A percentile compares a stretch with the other conserved stretches of the same genome.
phyloP scores from a whole-genome alignment of 257 asterid species.

The Scutellaria baicalensis region DNA sequence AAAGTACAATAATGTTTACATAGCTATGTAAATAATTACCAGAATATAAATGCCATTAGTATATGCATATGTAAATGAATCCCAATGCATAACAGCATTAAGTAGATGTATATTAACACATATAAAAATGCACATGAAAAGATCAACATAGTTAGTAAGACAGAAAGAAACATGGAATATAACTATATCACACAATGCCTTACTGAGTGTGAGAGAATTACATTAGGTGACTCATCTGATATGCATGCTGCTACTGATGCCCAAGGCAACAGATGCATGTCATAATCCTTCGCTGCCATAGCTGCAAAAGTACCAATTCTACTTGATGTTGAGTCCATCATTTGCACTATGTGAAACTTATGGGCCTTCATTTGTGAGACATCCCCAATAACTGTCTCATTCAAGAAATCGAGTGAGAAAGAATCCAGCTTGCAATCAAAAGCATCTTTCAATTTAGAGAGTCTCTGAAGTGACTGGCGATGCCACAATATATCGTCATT shows the following conservation, averaged over 20 bases:
- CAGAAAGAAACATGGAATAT: neutral
- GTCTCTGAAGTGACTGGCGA: conserved; percentile 68
- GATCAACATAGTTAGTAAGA: neutral
- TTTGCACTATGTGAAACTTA: conserved; percentile 72
- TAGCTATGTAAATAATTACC: neutral
- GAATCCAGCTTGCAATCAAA: conserved; percentile 50
- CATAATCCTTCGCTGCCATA: conserved; percentile 76
- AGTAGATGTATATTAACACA: neutral
- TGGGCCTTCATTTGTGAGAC: conserved; percentile 42
- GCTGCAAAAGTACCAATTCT: conserved; percentile 88
- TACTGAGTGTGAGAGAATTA: conserved; percentile 28
- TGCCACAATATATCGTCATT: conserved; percentile 58
- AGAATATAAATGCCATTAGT: neutral
- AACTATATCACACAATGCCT: conserved; percentile 11
- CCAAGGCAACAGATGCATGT: conserved; percentile 91
- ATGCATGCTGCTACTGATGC: conserved; percentile 93
- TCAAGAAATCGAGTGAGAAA: conserved; percentile 69
- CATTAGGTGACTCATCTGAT: conserved; percentile 62
- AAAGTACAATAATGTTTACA: neutral
- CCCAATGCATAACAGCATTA: neutral
- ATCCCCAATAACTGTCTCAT: conserved; percentile 60
- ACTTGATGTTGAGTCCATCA: conserved; percentile 77
- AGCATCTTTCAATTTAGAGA: conserved; percentile 38
- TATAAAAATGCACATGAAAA: neutral
- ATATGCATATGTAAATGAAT: neutral